phyloP scores from a whole-genome alignment of 305 asterid genomes.

The Fraxinus ornus region DNA sequence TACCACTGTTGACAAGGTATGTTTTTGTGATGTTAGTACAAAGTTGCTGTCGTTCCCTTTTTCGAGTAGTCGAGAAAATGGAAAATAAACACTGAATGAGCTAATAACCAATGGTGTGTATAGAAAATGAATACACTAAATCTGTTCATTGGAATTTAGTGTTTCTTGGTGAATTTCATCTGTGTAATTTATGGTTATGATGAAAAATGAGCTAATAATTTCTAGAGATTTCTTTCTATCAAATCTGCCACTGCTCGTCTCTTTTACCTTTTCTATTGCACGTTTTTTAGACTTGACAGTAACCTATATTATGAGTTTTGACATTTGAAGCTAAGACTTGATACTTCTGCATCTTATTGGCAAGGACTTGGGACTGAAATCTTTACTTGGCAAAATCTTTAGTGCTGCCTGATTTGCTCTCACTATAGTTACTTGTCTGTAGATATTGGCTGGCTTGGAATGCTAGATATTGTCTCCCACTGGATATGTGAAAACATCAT shows the following conservation, averaged over 20 bases:
- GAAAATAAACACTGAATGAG: neutral
- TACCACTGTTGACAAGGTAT: slow-evolving; percentile 86
- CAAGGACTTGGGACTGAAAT: neutral
- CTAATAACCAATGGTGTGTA: slow-evolving; percentile 22
- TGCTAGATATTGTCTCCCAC: no score
- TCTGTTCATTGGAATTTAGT: neutral
- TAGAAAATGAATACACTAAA: slow-evolving; percentile 15
- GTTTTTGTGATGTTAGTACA: neutral
- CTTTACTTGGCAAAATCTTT: neutral
- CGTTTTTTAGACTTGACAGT: neutral
- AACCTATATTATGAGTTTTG: neutral
- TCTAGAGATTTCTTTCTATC: no score
- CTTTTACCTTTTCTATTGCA: neutral
- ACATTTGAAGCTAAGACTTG: neutral
- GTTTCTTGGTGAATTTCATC: no score
- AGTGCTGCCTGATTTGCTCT: no score
- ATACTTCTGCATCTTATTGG: neutral
- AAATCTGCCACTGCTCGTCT: no score
- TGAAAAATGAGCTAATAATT: neutral
- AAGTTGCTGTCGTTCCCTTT: neutral
- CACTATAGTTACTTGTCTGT: no score
- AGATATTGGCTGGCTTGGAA: no score
- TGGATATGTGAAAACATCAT: neutral
- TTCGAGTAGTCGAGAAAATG: neutral
- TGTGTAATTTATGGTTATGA: neutral